Percentiles rank a stretch among this genome's conserved stretches.
Conservation (phyloP, 2,329 filamentous ascomycete genomes). For the Paecilomyces variotii region DNA sequence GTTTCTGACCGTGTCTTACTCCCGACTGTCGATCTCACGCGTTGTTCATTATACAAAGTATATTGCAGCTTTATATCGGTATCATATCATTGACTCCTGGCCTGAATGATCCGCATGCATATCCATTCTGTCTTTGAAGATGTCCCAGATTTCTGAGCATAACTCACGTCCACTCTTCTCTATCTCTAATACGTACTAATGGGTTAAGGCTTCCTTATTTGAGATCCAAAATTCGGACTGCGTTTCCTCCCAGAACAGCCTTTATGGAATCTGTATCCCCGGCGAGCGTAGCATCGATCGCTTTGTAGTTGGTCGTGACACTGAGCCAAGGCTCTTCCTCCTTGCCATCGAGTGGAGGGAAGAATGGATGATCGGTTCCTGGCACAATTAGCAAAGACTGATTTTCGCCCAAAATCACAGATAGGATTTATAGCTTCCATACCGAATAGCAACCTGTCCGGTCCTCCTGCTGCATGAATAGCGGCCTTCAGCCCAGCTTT, state of each 20-base stretch:
- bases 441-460: constrained; percentile 36
- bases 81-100: background rate
- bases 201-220: constrained; percentile 9
- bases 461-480: constrained; percentile 55
- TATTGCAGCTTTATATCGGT: background rate
- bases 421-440: constrained; percentile 3
- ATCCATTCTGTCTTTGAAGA: too few relatives aligned
- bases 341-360: constrained; percentile 30
- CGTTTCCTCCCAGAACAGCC: constrained; percentile 38
- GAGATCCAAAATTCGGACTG: constrained; percentile 33
- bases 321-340: constrained; percentile 35
- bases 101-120: too few relatives aligned
- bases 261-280: constrained; percentile 21
- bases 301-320: constrained; percentile 40
- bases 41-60: background rate
- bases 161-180: too few relatives aligned
- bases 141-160: too few relatives aligned
- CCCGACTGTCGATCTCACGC: background rate
- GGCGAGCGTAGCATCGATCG: constrained; percentile 32
- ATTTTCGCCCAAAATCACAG: background rate
- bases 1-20: background rate
- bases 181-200: background rate
- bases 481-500: constrained; percentile 61
- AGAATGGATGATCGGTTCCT: constrained; percentile 41
- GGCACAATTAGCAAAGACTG: background rate